Evolutionary conservation across 1,284 basidiomycete genomes (phyloP), one percentile per base, ranked within the genome.

Genomic region (Macrocystidia cucumis): DNA sequence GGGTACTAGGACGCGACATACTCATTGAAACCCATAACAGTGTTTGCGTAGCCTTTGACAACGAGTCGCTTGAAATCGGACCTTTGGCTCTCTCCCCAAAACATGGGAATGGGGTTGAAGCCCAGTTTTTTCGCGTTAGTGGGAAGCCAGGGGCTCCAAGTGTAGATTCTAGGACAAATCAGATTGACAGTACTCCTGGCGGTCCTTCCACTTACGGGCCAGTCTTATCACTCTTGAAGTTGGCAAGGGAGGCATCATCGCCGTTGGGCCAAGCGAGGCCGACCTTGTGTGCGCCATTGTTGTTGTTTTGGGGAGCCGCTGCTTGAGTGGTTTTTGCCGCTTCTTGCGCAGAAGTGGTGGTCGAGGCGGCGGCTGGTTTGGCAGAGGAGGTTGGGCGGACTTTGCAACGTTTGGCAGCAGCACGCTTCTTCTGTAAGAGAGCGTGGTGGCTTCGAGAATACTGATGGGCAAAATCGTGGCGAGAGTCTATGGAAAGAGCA

Each of bases 21-120:
- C 81, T 86, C 84, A 56, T 89, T 91, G 57, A 74, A 65, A 41
- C 77, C 81, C 25, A 87, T 51, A 34, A 72, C 70, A 40, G 60
- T 55, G 28, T 67, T 61, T 37, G 76, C 69, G 35, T 75, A 65
- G 39, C 72, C 67, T 34, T 62, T 50, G 13, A 59, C 56, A 29
- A 74, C 73, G 44, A 60, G 53, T 1, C 48, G 44, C 42, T 59
- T 41, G 50, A 76, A 78, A 1, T 65, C 55, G 8, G 29, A 29
- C 26, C 65, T 51, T 44, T 75, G 63, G 33, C 68, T 63, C 2
- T 46, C 41, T 46, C 82, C 78, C 81, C 83, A 87, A 8, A 85
- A 57, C 82, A 84, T 82, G 37, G 79, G 72, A 43, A 71, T 66
- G 54, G 62, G 74, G 11, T 69, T 55, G 34, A 76, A 56, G 25